Base-by-base conservation (phyloP, 2,329 filamentous ascomycete species). In the Diaporthe humulicola region DNA sequence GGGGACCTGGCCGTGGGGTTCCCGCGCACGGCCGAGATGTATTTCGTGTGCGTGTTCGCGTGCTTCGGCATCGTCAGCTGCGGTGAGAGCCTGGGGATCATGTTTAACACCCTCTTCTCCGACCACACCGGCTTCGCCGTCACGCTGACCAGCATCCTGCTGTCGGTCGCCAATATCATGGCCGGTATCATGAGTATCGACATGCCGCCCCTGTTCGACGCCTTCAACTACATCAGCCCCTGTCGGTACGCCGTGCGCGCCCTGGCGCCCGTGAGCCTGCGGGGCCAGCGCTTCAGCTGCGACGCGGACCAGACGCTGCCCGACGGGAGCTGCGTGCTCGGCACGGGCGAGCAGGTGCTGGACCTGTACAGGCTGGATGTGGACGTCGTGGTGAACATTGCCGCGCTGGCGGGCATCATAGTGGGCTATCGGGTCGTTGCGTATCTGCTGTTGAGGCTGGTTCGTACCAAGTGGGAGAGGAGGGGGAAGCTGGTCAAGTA, bases 51-150 rank as follows among this genome's bases (percentile, higher is more conserved):
- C 70, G 87, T 90, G 2, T 94, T 93, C 82, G 90, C 92, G 77
- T 91, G 91, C 77, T 95, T 95, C 79, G 93, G 91, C 77, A 90
- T 95, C 72, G 92, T 94, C 22, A 92, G 87, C 71, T 95, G 93
- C 79, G 94, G 94, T 36, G 94, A 95, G 85, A 93, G 91, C 71
- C 80, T 95, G 1, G 93, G 94, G 0, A 95, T 96, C 80, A 91
- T 95, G 84, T 95, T 95, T 86, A 95, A 95, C 84, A 95, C 93
- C 0, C 84, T 95, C 12, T 94, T 95, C 81, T 84, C 85, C 45
- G 82, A 81, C 10, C 93, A 95, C 80, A 93, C 93, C 0, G 94
- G 94, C 2, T 95, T 95, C 81, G 93, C 93, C 0, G 90, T 95
- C 74, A 95, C 94, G 78, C 83, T 94, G 73, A 94, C 93, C 77